A percentile compares a stretch with the other conserved stretches of the same genome.
Conservation (phyloP, 83 land plant genomes). For the Picea mariana region DNA sequence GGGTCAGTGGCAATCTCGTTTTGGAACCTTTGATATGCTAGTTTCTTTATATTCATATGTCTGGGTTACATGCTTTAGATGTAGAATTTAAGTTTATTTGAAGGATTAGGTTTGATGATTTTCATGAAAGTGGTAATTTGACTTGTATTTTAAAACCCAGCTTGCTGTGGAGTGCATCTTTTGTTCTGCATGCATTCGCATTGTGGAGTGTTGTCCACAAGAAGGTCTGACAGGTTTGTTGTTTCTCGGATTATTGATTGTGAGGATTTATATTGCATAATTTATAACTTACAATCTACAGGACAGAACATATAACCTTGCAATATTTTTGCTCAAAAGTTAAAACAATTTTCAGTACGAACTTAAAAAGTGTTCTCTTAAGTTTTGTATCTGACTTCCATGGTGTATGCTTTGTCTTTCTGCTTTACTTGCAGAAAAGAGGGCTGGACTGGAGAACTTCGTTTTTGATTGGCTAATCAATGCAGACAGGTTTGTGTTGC, state of each 20-base stretch:
- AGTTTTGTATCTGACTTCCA: not conserved
- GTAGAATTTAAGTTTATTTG: too few relatives aligned
- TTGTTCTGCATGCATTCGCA: constrained; percentile 98
- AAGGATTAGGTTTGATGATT: too few relatives aligned
- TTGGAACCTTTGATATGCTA: too few relatives aligned
- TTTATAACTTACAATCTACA: not conserved
- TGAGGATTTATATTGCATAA: not conserved
- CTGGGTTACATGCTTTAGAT: too few relatives aligned
- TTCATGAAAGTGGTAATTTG: not conserved
- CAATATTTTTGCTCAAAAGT: not conserved
- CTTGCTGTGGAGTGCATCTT: constrained; percentile 99
- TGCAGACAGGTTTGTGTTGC: constrained; percentile 80
- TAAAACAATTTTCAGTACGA: not conserved
- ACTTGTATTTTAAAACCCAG: constrained; percentile 35
- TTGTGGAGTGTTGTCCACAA: constrained; percentile 98
- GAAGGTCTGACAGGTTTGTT: constrained; percentile 94
- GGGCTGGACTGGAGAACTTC: constrained; percentile 94
- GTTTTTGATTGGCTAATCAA: constrained; percentile 99
- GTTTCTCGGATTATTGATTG: not conserved
- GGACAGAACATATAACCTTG: not conserved
- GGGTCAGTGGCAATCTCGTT: too few relatives aligned
- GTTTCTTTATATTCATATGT: too few relatives aligned
- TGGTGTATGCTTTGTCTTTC: not conserved
- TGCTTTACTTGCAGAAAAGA: constrained; percentile 66
- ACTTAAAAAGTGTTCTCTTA: not conserved